Base-by-base conservation (phyloP, 352 stramenopile species). In the Phytophthora crassamura region DNA sequence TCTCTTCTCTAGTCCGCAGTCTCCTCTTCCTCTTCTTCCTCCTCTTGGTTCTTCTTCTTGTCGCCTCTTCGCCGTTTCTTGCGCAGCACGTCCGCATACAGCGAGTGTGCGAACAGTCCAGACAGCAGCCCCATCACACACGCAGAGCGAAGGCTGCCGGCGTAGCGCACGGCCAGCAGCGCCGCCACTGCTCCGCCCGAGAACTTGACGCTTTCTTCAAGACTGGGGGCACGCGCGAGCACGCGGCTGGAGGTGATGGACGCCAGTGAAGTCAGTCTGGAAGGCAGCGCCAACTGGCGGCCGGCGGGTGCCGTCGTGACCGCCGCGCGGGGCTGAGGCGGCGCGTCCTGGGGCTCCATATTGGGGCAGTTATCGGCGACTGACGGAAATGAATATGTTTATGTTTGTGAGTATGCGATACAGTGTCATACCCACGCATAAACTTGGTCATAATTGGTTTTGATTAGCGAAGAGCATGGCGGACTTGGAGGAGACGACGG, bases 21-120 rank as follows among this genome's bases (percentile, higher is more conserved):
- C 15, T 56, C 56, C 9, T 35, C 15, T 20, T 59, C 61, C 18
- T 42, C 46, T 43, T 65, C 33, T 33, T 59, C 22, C 14, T 70
- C 51, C 43, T 63, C 56, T 60, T 66, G 33, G 25, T n/a, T 28
- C 36, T 34, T 28, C 36, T 34, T 49, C 53, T 64, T 68, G 39
- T 33, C 43, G 7, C 48, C 20, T 30, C 49, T 16, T 57, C 51
- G 55, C 22, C 51, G 60, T 46, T 72, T 75, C 35, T 81, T 86
- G 35, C 68, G 73, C 48, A 92, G 57, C 54, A 92, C 81, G 34
- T 92, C 84, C 1, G 80, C 84, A 54, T 90, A 92, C 16, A 93
- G 54, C 32, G 82, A 90, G 57, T 93, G 84, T 4, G 82, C 75
- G 42, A 90, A 85, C 35, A 93, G 67, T 11, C 84, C 84, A 0